Conservation (phyloP, 371 early-diverging fungal species). For the Mortierella sp. region DNA sequence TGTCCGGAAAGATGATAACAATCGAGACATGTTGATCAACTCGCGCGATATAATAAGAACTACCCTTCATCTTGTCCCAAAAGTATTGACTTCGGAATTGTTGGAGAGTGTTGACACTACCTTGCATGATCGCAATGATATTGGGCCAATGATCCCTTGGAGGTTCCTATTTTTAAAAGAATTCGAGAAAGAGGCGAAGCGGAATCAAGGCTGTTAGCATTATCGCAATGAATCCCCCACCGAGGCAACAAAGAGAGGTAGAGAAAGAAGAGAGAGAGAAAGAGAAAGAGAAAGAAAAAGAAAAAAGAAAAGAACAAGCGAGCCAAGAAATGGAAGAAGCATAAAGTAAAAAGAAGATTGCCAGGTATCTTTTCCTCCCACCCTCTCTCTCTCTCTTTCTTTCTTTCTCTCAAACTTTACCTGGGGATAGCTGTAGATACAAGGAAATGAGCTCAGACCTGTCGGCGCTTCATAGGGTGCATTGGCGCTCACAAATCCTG, state of each 20-base stretch:
- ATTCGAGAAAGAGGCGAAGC: neutral
- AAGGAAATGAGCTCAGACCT: slow-evolving; percentile 74
- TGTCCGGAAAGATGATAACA: slow-evolving; percentile 68
- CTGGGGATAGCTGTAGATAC: slow-evolving; percentile 71
- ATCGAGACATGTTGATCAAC: slow-evolving; percentile 67
- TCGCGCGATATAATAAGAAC: slow-evolving; percentile 69
- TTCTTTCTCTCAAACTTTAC: slow-evolving; percentile 47
- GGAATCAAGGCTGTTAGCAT: too few species aligned
- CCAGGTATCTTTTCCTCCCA: neutral
- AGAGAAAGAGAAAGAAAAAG: neutral
- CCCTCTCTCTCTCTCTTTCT: too few species aligned
- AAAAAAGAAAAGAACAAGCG: neutral
- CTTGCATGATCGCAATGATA: slow-evolving; percentile 72
- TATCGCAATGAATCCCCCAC: too few species aligned
- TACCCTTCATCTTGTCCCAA: slow-evolving; percentile 64
- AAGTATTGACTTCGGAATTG: slow-evolving; percentile 60
- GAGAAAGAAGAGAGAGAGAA: neutral
- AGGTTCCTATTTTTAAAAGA: slow-evolving; percentile 54
- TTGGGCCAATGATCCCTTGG: slow-evolving; percentile 71
- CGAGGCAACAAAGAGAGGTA: too few species aligned
- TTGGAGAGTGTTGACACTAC: slow-evolving; percentile 55
- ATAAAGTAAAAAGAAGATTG: too few species aligned
- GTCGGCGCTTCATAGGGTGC: slow-evolving; percentile 68
- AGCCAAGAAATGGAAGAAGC: too few species aligned
- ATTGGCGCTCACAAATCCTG: slow-evolving; percentile 64